Base-by-base conservation (phyloP, 2,329 filamentous ascomycete species). In the Tolypocladium amazonense region DNA sequence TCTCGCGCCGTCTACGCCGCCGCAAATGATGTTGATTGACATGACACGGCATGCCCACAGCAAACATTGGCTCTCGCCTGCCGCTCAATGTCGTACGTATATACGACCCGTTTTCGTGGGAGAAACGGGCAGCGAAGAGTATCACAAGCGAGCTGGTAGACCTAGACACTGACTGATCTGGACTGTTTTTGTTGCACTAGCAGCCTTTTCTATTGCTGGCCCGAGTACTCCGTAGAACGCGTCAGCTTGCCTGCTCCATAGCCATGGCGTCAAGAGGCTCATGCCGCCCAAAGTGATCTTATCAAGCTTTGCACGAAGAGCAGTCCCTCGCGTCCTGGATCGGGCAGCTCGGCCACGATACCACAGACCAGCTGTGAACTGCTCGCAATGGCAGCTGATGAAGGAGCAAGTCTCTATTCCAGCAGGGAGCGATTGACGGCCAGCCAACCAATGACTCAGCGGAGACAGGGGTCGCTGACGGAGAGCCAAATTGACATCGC, bases 401-500 rank as follows among this genome's bases (percentile, higher is more conserved):
- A 56, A 56, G 53, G 9, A 18, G 5, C 39, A n/a, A 41, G 11
- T 12, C 2, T 37, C 2, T 11, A 18, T 8, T 9, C 7, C 18
- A 41, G 35, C 18, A 30, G 39, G 37, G 45, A 50, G 23, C 45
- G 15, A 27, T 20, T 52, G 47, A 52, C 8, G 15, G 18, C 0
- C 27, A n/a, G 47, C 38, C 18, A 23, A 47, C 61, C 61, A 62
- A 61, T 62, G 39, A 43, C 39, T 38, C 37, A 52, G 23, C 43
- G 20, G 50, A 14, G 27, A 59, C 57, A 30, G 56, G 52, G 57
- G 23, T 30, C 41, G 20, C 33, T 52, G 30, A 27, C 41, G 25
- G 27, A 58, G 43, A 4, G 45, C 23, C 41, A 43, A 35, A 45
- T 54, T 60, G 58, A 62, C 60, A 55, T 60, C 61, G 61, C 61